Percentiles rank a stretch among this genome's conserved stretches.
Conservation (phyloP, 257 asterid genomes). For the Handroanthus guayacan region DNA sequence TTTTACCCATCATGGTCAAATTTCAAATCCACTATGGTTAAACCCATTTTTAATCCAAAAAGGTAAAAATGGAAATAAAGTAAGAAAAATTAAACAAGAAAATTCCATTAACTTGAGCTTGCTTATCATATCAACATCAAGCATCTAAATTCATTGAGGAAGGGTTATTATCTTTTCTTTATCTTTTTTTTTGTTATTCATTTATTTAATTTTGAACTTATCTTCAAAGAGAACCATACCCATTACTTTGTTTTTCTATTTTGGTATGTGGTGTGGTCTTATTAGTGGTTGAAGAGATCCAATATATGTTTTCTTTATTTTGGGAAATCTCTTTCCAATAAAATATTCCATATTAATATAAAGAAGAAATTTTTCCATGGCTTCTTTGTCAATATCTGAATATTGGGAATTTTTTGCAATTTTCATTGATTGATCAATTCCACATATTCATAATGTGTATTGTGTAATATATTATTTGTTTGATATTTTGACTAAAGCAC, state of each 20-base stretch:
- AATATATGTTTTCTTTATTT: neutral
- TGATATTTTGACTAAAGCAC: neutral
- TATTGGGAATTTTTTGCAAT: neutral
- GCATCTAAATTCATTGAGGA: neutral
- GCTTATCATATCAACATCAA: neutral
- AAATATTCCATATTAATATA: neutral
- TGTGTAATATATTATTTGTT: neutral
- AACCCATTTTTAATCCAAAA: neutral
- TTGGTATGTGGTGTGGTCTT: slow-evolving; percentile 26
- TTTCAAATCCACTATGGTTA: neutral
- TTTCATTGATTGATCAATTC: neutral
- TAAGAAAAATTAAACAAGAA: neutral
- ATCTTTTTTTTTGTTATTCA: neutral
- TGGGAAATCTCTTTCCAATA: neutral
- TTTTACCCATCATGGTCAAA: slow-evolving; percentile 15
- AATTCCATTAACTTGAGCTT: neutral
- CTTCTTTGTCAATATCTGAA: slow-evolving; percentile 17
- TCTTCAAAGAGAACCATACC: slow-evolving; percentile 31
- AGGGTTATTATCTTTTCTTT: neutral
- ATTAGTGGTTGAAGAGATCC: slow-evolving; percentile 11
- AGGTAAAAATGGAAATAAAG: neutral
- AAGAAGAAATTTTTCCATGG: neutral
- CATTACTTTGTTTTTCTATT: neutral
- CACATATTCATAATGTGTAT: neutral
- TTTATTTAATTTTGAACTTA: slow-evolving; percentile 19